Base-by-base conservation (phyloP, 2,329 filamentous ascomycete species). In the Penicillium sp. region DNA sequence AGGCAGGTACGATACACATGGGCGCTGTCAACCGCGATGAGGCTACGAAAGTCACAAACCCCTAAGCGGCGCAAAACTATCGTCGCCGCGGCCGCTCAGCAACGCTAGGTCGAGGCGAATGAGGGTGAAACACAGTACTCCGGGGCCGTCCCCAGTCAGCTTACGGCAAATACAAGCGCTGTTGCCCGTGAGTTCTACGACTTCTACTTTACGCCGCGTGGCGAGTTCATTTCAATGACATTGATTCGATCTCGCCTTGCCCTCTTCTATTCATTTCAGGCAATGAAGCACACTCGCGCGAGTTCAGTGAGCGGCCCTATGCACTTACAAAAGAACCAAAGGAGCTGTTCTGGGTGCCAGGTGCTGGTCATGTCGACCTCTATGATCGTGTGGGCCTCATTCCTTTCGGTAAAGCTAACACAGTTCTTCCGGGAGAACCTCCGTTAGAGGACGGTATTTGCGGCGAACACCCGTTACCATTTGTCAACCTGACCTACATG, bases 361-460 rank as follows among this genome's bases (percentile, higher is more conserved):
- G 73, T 4, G 71, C 74, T 9, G 73, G 74, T 3, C 75, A 78
- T 47, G 74, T 74, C 3, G 76, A 78, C 52, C 68, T 78, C 5
- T 78, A 78, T 38, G 76, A 78, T 64, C 75, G 74, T 2, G 68
- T 72, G 2, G 73, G 73, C 4, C 70, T 77, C 21, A 77, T 77
- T 21, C 75, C 74, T 6, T 77, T 76, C 21, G 61, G 57, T 9
- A 72, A 72, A 64, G 58, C 68, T 76, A 29, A 70, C 70, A 0
- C 51, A 66, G 7, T 76, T 69, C 57, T 70, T 70, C 48, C 60
- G 35, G 49, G 41, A n/a, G 3, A 66, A 56, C n/a, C 64, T 70
- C 44, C 31, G 31, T 35, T 35, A 35, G 31, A 35, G 21, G 21
- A 2, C 21, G 21, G 21, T 21, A 21, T 21, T 21, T 21, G 21